These are phyloP conservation scores for Atkinsonella texensis DNA, from an alignment of 2,329 filamentous ascomycete species.

Conservation along the genomic window DNA sequence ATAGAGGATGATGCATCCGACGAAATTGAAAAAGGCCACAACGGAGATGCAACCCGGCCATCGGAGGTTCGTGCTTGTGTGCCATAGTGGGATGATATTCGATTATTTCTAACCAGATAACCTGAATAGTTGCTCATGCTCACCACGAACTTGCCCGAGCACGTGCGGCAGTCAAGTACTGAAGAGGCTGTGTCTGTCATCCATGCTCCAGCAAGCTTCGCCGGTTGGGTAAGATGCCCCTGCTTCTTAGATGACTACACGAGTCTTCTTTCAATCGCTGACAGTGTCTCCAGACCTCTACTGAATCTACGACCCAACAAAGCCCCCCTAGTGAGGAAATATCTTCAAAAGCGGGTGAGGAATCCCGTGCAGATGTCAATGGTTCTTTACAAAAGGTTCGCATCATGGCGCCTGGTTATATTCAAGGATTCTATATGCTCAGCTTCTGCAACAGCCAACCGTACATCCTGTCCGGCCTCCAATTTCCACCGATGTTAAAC, in stretches of 20 bases:
- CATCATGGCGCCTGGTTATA: neutral
- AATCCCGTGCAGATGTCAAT: conserved; percentile 16
- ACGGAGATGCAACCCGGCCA: conserved; percentile 10
- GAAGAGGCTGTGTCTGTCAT: conserved; percentile 85
- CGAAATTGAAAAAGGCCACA: conserved; percentile 32
- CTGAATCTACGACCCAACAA: conserved; percentile 24
- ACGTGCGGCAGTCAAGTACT: conserved; percentile 45
- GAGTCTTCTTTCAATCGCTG: neutral
- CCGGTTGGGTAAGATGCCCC: conserved; percentile 53
- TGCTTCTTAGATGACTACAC: neutral
- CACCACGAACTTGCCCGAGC: conserved; percentile 44
- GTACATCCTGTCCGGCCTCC: conserved; percentile 48
- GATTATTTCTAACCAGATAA: conserved; percentile 6
- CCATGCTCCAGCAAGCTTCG: conserved; percentile 75
- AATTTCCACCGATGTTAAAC: conserved; percentile 63
- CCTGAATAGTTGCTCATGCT: conserved; percentile 36
- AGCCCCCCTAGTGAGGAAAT: conserved; percentile 22
- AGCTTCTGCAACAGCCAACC: conserved; percentile 5
- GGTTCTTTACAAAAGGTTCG: conserved; percentile 15
- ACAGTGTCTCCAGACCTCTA: conserved; percentile 24
- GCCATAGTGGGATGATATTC: neutral
- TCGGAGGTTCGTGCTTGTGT: conserved; percentile 18
- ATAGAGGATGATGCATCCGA: conserved; percentile 68
- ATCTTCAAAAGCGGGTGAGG: conserved; percentile 27
- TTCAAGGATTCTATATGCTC: neutral